Percentiles rank a stretch among this genome's conserved stretches.
These are phyloP conservation scores for Pleoardoris graminearum DNA, from an alignment of 2,329 filamentous ascomycete species.

Conservation along the genomic window DNA sequence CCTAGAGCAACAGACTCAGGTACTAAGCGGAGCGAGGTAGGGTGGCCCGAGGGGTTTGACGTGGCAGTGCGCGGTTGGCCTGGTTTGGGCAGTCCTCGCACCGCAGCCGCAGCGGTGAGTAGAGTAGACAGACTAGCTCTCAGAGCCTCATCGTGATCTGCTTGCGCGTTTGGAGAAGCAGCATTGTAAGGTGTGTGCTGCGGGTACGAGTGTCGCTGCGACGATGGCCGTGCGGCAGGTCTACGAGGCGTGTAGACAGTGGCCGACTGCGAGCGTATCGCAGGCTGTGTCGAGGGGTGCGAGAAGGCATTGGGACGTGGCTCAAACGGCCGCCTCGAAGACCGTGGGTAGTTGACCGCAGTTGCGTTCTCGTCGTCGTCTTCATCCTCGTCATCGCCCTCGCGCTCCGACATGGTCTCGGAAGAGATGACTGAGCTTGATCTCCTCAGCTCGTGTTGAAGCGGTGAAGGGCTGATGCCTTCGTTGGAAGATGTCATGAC, in stretches of 20 bases:
- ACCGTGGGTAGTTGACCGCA: slow-evolving; percentile 68
- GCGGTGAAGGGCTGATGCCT: slow-evolving; percentile 50
- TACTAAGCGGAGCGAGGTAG: slow-evolving; percentile 60
- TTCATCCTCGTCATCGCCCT: slow-evolving; percentile 48
- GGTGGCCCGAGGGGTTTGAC: slow-evolving; percentile 46
- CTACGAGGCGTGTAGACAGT: slow-evolving; percentile 52
- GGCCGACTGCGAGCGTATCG: slow-evolving; percentile 49
- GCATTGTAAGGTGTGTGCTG: slow-evolving; percentile 66
- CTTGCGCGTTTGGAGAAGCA: slow-evolving; percentile 74
- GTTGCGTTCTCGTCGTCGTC: slow-evolving; percentile 80
- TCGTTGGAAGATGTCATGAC: slow-evolving; percentile 67
- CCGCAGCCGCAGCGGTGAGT: slow-evolving; percentile 91
- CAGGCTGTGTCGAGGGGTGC: slow-evolving; percentile 65
- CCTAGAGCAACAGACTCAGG: slow-evolving; percentile 62
- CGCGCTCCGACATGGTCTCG: slow-evolving; percentile 42
- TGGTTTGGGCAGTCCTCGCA: slow-evolving; percentile 74
- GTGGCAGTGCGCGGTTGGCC: slow-evolving; percentile 41
- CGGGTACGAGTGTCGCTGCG: slow-evolving; percentile 48
- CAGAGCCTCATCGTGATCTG: slow-evolving; percentile 90
- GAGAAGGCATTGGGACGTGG: slow-evolving; percentile 93
- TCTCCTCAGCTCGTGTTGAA: slow-evolving; percentile 35
- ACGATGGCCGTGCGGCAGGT: slow-evolving; percentile 31
- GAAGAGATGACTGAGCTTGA: slow-evolving; percentile 41
- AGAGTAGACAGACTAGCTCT: slow-evolving; percentile 93
- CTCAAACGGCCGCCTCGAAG: slow-evolving; percentile 65